Base-by-base conservation (phyloP, 202 grass and related monocot genomes). In the Panicum virgatum region DNA sequence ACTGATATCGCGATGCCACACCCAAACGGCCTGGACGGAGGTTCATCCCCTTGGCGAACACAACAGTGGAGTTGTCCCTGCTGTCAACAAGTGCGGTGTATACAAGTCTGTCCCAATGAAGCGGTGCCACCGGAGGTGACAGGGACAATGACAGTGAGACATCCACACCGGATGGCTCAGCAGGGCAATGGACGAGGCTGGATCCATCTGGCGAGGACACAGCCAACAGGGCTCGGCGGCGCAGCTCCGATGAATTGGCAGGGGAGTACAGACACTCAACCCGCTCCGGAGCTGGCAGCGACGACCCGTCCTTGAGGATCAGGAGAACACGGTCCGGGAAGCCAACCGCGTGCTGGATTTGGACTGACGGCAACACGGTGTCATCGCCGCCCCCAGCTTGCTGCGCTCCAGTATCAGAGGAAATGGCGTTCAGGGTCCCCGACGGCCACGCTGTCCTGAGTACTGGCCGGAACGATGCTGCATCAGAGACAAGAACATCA, bases 1-100 rank as follows among this genome's bases (percentile, higher is more conserved):
- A 98, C 62, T 93, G 88, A 23, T 90, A 93, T 44, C 90, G 85
- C 1, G 90, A 86, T 2, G 96, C 85, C 62, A 87, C 85, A 19
- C 89, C 80, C 19, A 98, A 57, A 66, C 96, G 90, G 20, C 85
- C 92, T 10, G 96, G 84, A 0, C 91, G 92, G 69, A 98, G 93
- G 78, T 96, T 96, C 86, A 98, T 88, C 82, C 96, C 96, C 78
- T 98, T 98, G 54, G 91, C 91, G 10, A 98, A 98, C 82, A 96
- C 80, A 46, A 96, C 22, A 9, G 96, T 96, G 51, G 96, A 87
- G 84, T 98, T 96, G 48, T 98, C 96, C 42, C 80, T 77, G 57
- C 66, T 72, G 59, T 98, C 96, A 62, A 96, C 39, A 50, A 93
- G 47, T 0, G 96, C 85, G 0, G 96, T 80, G 44, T 98, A 98